A percentile compares a stretch with the other conserved stretches of the same genome.
These are phyloP conservation scores for Fragaria nilgerrensis DNA, from an alignment of 306 rosid species.

Conservation along the genomic window DNA sequence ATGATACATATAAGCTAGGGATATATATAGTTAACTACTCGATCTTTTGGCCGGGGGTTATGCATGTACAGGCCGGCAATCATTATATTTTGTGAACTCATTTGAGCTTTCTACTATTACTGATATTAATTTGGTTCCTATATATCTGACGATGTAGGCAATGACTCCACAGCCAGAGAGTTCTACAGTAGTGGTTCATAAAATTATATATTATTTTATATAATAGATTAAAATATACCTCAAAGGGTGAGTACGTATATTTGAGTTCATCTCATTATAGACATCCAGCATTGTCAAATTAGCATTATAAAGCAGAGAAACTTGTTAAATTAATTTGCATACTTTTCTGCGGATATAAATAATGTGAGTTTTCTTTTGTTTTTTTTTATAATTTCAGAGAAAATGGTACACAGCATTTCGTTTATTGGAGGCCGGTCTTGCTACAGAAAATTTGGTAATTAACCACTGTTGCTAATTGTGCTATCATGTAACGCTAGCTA, in stretches of 20 bases:
- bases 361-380: not conserved
- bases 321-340: not conserved
- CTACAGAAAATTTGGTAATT: not conserved
- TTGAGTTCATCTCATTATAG: not conserved
- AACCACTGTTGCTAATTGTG: not conserved
- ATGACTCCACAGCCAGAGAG: not conserved
- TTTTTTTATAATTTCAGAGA: not conserved
- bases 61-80: too few species aligned
- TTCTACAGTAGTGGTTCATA: not conserved
- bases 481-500: not conserved
- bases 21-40: too few species aligned
- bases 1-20: too few species aligned
- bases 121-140: not conserved
- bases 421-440: not conserved
- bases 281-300: not conserved
- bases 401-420: not conserved
- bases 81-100: not conserved
- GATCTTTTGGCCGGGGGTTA: too few species aligned
- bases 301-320: not conserved
- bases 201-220: too few species aligned
- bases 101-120: not conserved
- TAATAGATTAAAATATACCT: too few species aligned
- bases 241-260: not conserved
- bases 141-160: not conserved
- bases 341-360: not conserved